Evolutionary conservation across 2,329 filamentous ascomycete genomes (phyloP).

Genomic region (Onygenales sp.): DNA sequence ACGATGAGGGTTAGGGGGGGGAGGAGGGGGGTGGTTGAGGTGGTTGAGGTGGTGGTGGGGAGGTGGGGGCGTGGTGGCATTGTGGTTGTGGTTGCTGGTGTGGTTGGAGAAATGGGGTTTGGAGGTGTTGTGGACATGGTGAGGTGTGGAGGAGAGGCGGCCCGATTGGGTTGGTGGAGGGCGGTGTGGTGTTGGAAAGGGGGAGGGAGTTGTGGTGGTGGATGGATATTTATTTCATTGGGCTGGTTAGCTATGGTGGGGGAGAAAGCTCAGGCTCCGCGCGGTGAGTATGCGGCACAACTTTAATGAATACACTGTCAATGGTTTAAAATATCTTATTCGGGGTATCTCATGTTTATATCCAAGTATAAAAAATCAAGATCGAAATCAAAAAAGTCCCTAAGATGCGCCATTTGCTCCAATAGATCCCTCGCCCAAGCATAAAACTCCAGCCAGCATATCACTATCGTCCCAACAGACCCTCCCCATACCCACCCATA

Average conservation of each 20-base stretch:
- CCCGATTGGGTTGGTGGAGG: no score
- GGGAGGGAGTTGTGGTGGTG: background rate
- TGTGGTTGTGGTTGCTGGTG: slow-evolving; percentile 5
- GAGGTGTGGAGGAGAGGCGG: background rate
- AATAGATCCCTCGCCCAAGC: no score
- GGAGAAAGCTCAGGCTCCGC: no score
- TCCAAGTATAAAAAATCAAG: no score
- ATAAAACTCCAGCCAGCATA: background rate
- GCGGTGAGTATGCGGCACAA: no score
- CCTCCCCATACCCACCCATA: background rate
- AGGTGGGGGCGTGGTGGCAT: slow-evolving; percentile 13
- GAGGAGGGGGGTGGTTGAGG: slow-evolving; percentile 36
- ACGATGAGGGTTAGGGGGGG: slow-evolving; percentile 79
- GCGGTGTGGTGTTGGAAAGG: background rate
- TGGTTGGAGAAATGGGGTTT: background rate
- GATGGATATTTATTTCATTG: background rate
- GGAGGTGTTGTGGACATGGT: background rate
- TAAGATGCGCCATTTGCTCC: background rate
- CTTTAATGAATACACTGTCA: no score
- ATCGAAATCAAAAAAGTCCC: background rate
- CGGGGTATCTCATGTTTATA: no score
- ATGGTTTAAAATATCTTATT: no score
- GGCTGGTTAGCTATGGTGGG: no score
- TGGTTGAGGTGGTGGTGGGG: slow-evolving; percentile 2
- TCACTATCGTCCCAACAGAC: background rate